Percentiles rank a stretch among this genome's conserved stretches.
Conservation (phyloP, 1,284 basidiomycete species). For the Sanghuangporus weigelae region DNA sequence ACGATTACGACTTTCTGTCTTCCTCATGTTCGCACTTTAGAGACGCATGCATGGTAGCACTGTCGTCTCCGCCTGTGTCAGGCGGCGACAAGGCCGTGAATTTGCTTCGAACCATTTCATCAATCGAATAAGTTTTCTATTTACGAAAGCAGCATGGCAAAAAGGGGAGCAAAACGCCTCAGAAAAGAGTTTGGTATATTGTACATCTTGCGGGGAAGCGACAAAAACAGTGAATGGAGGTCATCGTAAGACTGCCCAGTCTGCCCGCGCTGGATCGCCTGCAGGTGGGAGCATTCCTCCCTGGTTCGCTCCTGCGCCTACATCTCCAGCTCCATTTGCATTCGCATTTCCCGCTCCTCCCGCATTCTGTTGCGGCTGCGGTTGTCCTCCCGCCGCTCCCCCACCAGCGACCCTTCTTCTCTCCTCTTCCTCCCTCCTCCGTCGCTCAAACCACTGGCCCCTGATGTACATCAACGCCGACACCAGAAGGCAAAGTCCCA, state of each 20-base stretch:
- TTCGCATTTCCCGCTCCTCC: not conserved
- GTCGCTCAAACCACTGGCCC: slow-evolving; percentile 63
- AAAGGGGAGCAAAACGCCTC: not conserved
- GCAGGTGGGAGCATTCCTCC: slow-evolving; percentile 49
- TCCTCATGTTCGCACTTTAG: too few species aligned
- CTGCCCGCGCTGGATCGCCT: slow-evolving; percentile 57
- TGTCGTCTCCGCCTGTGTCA: too few species aligned
- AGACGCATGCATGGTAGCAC: too few species aligned
- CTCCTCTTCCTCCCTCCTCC: slow-evolving; percentile 45
- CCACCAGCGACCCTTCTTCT: slow-evolving; percentile 24
- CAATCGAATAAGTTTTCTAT: not conserved
- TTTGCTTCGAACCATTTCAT: not conserved
- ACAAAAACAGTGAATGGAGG: not conserved
- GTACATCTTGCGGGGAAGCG: not conserved
- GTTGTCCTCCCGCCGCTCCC: not conserved
- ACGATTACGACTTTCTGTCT: too few species aligned
- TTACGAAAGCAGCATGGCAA: not conserved
- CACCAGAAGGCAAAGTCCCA: slow-evolving; percentile 59
- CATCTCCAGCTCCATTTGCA: not conserved
- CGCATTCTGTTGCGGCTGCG: slow-evolving; percentile 11
- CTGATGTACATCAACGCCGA: slow-evolving; percentile 67
- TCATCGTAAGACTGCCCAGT: slow-evolving; percentile 61
- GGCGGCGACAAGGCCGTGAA: not conserved
- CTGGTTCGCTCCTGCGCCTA: slow-evolving; percentile 27
- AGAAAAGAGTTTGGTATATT: not conserved